These are phyloP conservation scores for Panicum hallii DNA, from an alignment of 202 grass and related monocot species.

Conservation along the genomic window DNA sequence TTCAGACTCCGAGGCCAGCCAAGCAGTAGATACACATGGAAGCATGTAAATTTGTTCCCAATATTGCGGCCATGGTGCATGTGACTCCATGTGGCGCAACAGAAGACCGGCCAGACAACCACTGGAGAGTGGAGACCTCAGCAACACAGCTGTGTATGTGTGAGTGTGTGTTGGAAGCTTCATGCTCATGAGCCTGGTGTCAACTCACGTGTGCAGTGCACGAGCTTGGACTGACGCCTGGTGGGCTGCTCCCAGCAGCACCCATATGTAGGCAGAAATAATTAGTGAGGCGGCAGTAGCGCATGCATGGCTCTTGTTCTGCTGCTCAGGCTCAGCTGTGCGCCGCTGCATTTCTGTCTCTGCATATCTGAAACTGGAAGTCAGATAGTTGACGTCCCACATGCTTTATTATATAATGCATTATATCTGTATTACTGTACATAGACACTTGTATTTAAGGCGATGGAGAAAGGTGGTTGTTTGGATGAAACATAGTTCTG, in stretches of 20 bases:
- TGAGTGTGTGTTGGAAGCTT: conserved; percentile 51
- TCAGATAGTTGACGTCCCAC: conserved; percentile 23
- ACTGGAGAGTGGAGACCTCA: background rate
- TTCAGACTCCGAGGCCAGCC: conserved; percentile 20
- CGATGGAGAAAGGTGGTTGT: conserved; percentile 1
- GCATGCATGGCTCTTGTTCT: conserved; percentile 57
- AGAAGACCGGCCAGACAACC: conserved; percentile 31
- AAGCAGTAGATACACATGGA: conserved; percentile 33
- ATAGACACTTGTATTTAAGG: background rate
- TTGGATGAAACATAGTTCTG: conserved; percentile 5
- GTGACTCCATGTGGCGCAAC: conserved; percentile 51
- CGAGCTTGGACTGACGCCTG: conserved; percentile 55
- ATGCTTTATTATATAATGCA: conserved; percentile 5
- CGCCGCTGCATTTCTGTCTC: conserved; percentile 22
- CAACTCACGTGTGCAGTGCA: conserved; percentile 62
- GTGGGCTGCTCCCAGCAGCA: conserved; percentile 27
- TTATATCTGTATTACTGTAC: background rate
- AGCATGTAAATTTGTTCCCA: conserved; percentile 31
- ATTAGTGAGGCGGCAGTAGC: conserved; percentile 43
- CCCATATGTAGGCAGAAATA: conserved; percentile 47
- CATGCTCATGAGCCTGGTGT: conserved; percentile 55
- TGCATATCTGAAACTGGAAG: conserved; percentile 32
- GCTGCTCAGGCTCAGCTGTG: conserved; percentile 31
- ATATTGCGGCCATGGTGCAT: conserved; percentile 30
- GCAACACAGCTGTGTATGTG: background rate